These are phyloP conservation scores for Sanghuangporus sanghuang DNA, from an alignment of 1,284 basidiomycete species.

Conservation along the genomic window DNA sequence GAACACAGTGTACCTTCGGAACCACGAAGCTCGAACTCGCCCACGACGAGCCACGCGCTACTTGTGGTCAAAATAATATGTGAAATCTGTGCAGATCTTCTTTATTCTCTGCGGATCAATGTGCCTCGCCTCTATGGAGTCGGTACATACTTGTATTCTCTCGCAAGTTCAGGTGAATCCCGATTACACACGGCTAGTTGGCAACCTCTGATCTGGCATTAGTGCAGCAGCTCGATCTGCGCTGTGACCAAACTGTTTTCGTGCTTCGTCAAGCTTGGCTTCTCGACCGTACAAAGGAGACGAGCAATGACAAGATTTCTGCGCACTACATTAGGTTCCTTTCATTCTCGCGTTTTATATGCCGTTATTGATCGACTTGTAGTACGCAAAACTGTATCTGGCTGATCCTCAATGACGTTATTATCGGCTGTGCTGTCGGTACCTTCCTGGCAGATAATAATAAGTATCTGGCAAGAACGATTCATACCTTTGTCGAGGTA, in stretches of 20 bases:
- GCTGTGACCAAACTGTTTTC: conserved; percentile 31
- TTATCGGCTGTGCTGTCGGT: conserved; percentile 71
- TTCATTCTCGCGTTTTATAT: conserved; percentile 6
- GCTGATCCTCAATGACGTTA: conserved; percentile 88
- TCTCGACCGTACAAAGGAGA: conserved; percentile 19
- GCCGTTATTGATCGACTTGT: not conserved
- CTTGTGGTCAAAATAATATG: not conserved
- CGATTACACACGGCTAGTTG: not conserved
- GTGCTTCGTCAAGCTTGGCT: conserved; percentile 26
- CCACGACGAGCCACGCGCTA: not conserved
- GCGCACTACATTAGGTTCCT: conserved; percentile 33
- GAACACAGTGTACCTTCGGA: not conserved
- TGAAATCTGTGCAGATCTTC: not conserved
- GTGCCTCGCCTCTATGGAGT: not conserved
- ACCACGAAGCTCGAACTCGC: not conserved
- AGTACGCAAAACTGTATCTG: conserved; percentile 92
- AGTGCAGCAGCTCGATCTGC: conserved; percentile 32
- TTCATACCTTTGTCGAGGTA: conserved; percentile 39
- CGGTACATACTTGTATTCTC: not conserved
- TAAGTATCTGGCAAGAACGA: conserved; percentile 34
- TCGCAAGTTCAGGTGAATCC: not conserved
- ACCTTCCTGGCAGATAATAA: conserved; percentile 63
- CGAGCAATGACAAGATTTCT: conserved; percentile 19
- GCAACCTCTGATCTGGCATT: not conserved
- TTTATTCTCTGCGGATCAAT: not conserved